Percentiles rank a stretch among this genome's conserved stretches.
Conservation (phyloP, 495 filamentous ascomycete species). For the Bryoglossum gracile region DNA sequence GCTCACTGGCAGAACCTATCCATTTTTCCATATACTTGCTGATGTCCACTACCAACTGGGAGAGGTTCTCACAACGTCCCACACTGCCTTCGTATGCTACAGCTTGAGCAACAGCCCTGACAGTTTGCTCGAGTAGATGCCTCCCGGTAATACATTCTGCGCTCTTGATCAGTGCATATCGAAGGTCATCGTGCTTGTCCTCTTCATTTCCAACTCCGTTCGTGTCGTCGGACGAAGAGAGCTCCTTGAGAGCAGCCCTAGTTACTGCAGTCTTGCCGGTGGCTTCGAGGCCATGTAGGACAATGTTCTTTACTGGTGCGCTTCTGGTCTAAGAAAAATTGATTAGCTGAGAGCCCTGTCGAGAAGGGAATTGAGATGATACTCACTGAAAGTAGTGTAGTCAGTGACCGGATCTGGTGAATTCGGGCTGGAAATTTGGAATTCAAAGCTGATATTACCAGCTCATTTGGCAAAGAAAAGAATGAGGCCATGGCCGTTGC, state of each 20-base stretch:
- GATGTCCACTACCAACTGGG: constrained; percentile 64
- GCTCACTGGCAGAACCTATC: too few species aligned
- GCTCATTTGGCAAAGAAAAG: constrained; percentile 41
- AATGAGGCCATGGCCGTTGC: constrained; percentile 25
- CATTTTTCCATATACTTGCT: constrained; percentile 47
- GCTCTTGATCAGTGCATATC: constrained; percentile 67
- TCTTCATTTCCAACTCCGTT: constrained; percentile 2
- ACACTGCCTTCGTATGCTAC: constrained; percentile 31
- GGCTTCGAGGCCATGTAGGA: constrained; percentile 82
- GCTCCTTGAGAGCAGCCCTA: constrained; percentile 49
- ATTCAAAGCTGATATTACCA: constrained; percentile 43
- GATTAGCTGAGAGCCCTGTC: neutral
- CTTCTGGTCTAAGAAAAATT: constrained; percentile 25
- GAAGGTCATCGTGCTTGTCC: constrained; percentile 27
- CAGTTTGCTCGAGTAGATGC: constrained; percentile 70
- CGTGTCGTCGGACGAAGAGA: constrained; percentile 20
- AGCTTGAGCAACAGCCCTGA: constrained; percentile 46
- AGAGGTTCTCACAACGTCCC: constrained; percentile 67
- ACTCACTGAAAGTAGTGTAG: constrained; percentile 54
- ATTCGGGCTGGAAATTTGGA: constrained; percentile 53
- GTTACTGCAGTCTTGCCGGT: constrained; percentile 81
- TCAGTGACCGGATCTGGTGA: constrained; percentile 53
- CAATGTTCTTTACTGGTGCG: constrained; percentile 47
- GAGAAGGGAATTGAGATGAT: neutral
- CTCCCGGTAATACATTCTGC: constrained; percentile 84